Percentiles rank a stretch among this genome's conserved stretches.
These are phyloP conservation scores for Saussurea involucrata DNA, from an alignment of 129 eudicot genomes.

Conservation along the genomic window DNA sequence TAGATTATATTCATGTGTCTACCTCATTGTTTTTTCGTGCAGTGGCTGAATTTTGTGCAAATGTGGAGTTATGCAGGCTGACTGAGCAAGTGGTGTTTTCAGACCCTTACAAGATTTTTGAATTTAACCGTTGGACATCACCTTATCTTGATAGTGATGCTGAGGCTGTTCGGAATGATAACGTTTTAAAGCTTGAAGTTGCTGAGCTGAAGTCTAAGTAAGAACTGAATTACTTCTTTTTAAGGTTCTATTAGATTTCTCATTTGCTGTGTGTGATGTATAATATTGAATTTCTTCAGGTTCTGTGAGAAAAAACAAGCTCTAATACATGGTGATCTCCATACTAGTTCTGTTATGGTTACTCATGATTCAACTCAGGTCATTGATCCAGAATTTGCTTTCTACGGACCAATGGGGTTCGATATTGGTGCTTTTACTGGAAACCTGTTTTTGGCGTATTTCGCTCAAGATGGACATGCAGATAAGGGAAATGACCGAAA, in stretches of 20 bases:
- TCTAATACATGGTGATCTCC: conserved; percentile 75
- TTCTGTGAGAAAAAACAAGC: conserved; percentile 80
- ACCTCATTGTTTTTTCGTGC: not conserved
- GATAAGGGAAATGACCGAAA: conserved; percentile 50
- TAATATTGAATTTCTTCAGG: conserved; percentile 22
- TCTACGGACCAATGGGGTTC: conserved; percentile 88
- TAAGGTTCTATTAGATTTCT: not conserved
- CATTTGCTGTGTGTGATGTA: not conserved
- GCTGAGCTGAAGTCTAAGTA: conserved; percentile 33
- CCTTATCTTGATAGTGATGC: conserved; percentile 76
- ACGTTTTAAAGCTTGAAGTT: conserved; percentile 58
- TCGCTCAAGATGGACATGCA: conserved; percentile 85
- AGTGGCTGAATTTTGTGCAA: conserved; percentile 7
- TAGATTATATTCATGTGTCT: not conserved
- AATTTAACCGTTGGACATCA: conserved; percentile 63
- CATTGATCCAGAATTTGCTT: conserved; percentile 77
- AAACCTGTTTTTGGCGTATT: conserved; percentile 79
- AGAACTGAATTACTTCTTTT: not conserved
- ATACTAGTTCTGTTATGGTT: conserved; percentile 80
- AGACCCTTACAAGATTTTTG: conserved; percentile 71
- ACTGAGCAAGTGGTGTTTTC: conserved; percentile 79
- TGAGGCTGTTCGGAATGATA: conserved; percentile 65
- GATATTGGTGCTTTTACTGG: conserved; percentile 94
- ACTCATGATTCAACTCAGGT: conserved; percentile 68
- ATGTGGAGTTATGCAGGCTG: conserved; percentile 32